Evolutionary conservation across 2,329 filamentous ascomycete genomes (phyloP).

Genomic region (Aspergillus novoparasiticus): DNA sequence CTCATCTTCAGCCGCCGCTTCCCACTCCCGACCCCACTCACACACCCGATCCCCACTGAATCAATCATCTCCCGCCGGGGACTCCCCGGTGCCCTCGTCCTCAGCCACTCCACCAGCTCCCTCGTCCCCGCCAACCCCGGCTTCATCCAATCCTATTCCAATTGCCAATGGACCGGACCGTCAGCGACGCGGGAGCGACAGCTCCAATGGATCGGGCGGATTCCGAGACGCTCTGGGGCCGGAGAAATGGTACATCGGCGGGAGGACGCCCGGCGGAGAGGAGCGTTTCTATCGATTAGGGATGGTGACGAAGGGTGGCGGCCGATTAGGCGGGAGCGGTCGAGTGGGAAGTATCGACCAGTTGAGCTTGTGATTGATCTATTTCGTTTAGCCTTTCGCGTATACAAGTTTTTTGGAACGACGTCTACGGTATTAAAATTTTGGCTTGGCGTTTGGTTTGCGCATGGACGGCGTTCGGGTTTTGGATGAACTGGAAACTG

Average conservation of each 20-base stretch:
- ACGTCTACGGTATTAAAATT: background rate
- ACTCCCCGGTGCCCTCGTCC: slow-evolving; percentile 41
- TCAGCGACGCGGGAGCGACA: slow-evolving; percentile 51
- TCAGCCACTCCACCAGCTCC: slow-evolving; percentile 40
- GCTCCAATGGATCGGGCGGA: slow-evolving; percentile 49
- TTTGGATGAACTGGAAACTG: background rate
- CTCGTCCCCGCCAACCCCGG: slow-evolving; percentile 27
- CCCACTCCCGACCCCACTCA: slow-evolving; percentile 23
- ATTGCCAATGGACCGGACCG: slow-evolving; percentile 41
- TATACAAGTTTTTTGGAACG: background rate
- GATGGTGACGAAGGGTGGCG: slow-evolving; percentile 50
- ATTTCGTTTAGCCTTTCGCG: background rate
- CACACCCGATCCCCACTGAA: slow-evolving; percentile 27
- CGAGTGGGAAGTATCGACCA: slow-evolving; percentile 52
- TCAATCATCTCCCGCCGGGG: slow-evolving; percentile 39
- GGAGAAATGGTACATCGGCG: slow-evolving; percentile 57
- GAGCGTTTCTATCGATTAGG: slow-evolving; percentile 53
- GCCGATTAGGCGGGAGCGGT: slow-evolving; percentile 43
- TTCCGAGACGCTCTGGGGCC: slow-evolving; percentile 50
- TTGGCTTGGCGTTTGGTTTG: slow-evolving; percentile 4
- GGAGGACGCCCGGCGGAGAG: slow-evolving; percentile 49
- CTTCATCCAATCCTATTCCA: slow-evolving; percentile 41
- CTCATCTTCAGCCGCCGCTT: slow-evolving; percentile 14
- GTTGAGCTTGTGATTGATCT: slow-evolving; percentile 46
- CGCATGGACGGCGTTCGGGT: background rate